Evolutionary conservation across 23 red algal genomes (phyloP).

Genomic region (Gracilaria domingensis): DNA sequence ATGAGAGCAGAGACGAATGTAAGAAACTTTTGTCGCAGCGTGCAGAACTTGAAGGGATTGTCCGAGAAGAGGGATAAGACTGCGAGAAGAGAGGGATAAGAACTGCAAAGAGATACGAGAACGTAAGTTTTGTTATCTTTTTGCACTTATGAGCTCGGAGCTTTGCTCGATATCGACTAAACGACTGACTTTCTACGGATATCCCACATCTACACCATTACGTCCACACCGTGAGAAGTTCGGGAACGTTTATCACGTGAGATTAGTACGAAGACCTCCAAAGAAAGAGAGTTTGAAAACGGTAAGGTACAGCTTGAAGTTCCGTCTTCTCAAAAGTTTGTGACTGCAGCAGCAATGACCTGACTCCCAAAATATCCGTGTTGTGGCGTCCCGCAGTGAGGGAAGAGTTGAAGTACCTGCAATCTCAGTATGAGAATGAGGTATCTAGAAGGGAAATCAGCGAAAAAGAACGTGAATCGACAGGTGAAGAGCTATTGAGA

Average conservation of each 20-base stretch:
- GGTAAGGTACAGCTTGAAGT: background rate
- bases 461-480: background rate
- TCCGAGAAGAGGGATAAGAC: no score
- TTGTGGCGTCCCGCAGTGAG: background rate
- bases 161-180: background rate
- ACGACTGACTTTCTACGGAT: background rate
- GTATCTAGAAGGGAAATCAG: background rate
- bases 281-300: background rate
- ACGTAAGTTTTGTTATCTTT: background rate
- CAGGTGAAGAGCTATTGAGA: background rate
- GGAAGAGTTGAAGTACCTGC: constrained; percentile 19
- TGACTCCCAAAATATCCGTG: background rate
- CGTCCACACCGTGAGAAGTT: background rate
- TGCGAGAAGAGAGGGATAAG: background rate
- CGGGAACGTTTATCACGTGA: background rate
- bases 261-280: background rate
- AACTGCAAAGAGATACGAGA: background rate
- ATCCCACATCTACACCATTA: background rate
- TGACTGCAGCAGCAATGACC: background rate
- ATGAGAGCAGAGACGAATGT: background rate
- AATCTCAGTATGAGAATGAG: background rate
- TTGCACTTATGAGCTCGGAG: background rate
- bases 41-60: background rate
- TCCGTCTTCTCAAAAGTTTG: background rate
- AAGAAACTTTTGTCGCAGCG: background rate